Base-by-base conservation (phyloP, 2,329 filamentous ascomycete genomes). In the Fusarium proliferatum region DNA sequence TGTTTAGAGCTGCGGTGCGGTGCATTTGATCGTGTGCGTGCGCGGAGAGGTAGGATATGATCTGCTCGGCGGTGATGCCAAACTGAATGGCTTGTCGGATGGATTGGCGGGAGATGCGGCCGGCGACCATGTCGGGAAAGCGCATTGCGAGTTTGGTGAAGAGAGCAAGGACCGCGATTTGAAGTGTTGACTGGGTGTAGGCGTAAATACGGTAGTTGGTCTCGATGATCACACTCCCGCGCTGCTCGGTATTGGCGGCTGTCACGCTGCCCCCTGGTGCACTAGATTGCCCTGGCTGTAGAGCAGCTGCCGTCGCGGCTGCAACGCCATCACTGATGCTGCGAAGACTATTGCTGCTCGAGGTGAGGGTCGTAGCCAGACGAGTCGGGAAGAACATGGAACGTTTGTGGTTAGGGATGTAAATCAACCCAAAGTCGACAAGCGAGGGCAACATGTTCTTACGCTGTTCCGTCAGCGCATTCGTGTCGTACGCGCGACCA, bases 151-250 rank as follows among this genome's bases (percentile, higher is more conserved):
- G 91, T 67, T 93, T 92, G 57, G 92, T 90, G 85, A 99, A 99
- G 72, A 99, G 92, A 43, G 92, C 92, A 51, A 99, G 91, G 68
- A 99, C 94, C 61, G 95, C 94, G 73, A 98, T 99, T 82, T 98
- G 96, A 2, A 99, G 90, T 0, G 95, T 94, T 0, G 95, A 97
- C 39, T 93, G 92, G 11, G 97, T 98, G 85, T 99, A 99, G 38
- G 96, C 96, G 85, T 99, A 99, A 76, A 99, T 85, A 33, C 96
- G 93, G 85, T 98, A 98, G 84, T 99, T 99, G 13, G 96, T 99
- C 85, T 99, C 96, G 75, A 99, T 90, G 78, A 99, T 95, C 80
- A 99, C 94, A 85, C 94, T 96, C 71, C 95, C 95, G 78, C 91
- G 91, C 71, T 86, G 83, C 23, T 88, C 85, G 59, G 82, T 78